Evolutionary conservation across 1,284 basidiomycete genomes (phyloP).

Genomic region (Rhodotorula sp.): DNA sequence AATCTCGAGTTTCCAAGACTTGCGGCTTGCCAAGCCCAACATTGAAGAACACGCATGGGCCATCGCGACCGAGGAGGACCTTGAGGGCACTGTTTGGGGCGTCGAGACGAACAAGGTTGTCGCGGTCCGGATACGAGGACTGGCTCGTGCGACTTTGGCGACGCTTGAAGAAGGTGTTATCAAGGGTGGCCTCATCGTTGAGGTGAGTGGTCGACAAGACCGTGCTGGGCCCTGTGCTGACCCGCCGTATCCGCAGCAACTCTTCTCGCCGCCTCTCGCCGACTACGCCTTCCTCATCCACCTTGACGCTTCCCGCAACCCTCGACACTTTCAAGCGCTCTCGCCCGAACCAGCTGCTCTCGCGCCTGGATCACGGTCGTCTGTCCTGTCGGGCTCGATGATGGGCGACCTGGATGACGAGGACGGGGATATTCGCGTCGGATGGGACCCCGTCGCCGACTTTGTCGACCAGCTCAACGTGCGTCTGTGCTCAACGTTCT

Average conservation of each 20-base stretch:
- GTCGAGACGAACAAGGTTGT: slow-evolving; percentile 64
- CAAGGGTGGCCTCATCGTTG: slow-evolving; percentile 55
- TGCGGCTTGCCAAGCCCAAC: slow-evolving; percentile 51
- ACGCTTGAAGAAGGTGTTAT: slow-evolving; percentile 46
- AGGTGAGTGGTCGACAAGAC: slow-evolving; percentile 52
- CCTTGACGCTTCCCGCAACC: slow-evolving; percentile 63
- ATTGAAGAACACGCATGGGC: slow-evolving; percentile 67
- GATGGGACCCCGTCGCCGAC: slow-evolving; percentile 74
- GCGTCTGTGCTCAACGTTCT: slow-evolving; percentile 39
- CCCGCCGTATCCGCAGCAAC: slow-evolving; percentile 54
- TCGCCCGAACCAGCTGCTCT: slow-evolving; percentile 52
- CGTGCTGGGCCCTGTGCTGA: background rate
- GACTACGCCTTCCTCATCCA: slow-evolving; percentile 86
- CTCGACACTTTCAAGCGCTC: slow-evolving; percentile 64
- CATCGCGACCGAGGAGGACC: slow-evolving; percentile 76
- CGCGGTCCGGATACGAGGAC: slow-evolving; percentile 64
- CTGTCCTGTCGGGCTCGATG: slow-evolving; percentile 46
- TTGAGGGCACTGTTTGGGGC: slow-evolving; percentile 74
- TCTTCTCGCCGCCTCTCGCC: slow-evolving; percentile 77
- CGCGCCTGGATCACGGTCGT: slow-evolving; percentile 49
- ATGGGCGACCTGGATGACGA: slow-evolving; percentile 41
- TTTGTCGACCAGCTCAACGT: slow-evolving; percentile 72
- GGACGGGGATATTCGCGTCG: slow-evolving; percentile 55
- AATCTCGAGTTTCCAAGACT: slow-evolving; percentile 55
- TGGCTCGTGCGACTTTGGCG: slow-evolving; percentile 70